phyloP scores from a whole-genome alignment of 75 land plant species.

The Cunninghamia lanceolata region DNA sequence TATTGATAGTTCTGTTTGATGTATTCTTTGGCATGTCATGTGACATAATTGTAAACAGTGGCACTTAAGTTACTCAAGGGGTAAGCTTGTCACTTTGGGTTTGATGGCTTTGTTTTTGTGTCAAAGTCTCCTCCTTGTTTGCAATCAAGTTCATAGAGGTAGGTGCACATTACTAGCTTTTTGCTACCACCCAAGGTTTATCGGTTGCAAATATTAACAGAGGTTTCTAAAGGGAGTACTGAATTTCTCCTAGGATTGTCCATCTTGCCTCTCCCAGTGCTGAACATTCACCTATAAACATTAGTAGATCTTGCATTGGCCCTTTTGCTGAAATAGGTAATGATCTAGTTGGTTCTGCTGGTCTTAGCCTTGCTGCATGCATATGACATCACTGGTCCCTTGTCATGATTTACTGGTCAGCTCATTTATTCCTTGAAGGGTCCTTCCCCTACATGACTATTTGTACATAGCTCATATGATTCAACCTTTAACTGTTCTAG shows the following conservation, averaged over 20 bases:
- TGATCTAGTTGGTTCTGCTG: neutral
- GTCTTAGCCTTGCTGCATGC: neutral
- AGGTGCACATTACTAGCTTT: neutral
- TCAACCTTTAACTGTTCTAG: neutral
- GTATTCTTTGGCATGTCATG: neutral
- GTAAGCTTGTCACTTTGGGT: neutral
- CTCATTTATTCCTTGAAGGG: too few relatives aligned
- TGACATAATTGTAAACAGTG: neutral
- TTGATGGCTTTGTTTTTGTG: neutral
- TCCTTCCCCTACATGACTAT: neutral
- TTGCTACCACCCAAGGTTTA: neutral
- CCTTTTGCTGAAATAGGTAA: neutral
- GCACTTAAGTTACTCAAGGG: neutral
- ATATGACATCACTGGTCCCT: neutral
- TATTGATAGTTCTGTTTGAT: neutral
- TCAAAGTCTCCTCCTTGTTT: neutral
- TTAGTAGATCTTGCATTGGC: neutral
- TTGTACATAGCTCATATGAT: neutral
- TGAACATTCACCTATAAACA: neutral
- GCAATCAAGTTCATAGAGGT: neutral
- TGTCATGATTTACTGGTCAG: too few relatives aligned
- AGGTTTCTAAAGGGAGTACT: neutral
- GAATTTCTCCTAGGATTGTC: neutral
- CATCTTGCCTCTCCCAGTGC: neutral
- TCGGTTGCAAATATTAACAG: neutral